Base-by-base conservation (phyloP, 345 rosid genomes). In the Rhizophora apiculata region DNA sequence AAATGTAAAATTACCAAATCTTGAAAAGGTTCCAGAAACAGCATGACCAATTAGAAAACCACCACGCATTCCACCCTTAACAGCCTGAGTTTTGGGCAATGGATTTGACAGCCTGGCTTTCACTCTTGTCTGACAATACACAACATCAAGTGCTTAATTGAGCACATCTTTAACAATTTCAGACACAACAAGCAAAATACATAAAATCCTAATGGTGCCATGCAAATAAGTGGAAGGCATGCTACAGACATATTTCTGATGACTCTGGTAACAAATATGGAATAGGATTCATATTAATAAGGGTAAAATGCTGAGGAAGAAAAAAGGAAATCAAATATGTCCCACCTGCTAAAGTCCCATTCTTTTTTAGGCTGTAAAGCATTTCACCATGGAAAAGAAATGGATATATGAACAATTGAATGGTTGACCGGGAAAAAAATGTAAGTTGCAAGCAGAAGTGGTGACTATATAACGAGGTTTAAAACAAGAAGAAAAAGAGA, bases 101-200 rank as follows among this genome's bases (percentile, higher is more conserved):
- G 89, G 92, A 82, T 87, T 87, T 60, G 89, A 87, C 53, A 87
- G 82, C 81, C 89, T 83, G 63, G 86, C 92, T 81, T 76, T 85
- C 46, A 87, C 70, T 79, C 77, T 87, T 21, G 56, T 67, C 87
- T 87, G 79, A 19, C 57, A 72, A 63, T 8, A 68, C 57, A 73
- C 24, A 59, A 52, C 24, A 52, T 21, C 58, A 65, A 52, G 53
- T 64, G 30, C 34, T 77, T 71, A 73, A 46, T 72, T 72, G 34
- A 55, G 30, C 51, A 36, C 56, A 64, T 58, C 54, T 60, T 58
- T 21, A 6, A 67, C 58, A n/a, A 43, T 29, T 31, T 61, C 34
- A 54, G 18, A 34, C 3, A 22, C 22, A 60, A 49, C 6, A 36
- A 15, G 16, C 30, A 56, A 56, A 22, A 6, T 26, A 43, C 39